phyloP scores from a whole-genome alignment of 1,139 yeast species.

The Candida frijolesensis region DNA sequence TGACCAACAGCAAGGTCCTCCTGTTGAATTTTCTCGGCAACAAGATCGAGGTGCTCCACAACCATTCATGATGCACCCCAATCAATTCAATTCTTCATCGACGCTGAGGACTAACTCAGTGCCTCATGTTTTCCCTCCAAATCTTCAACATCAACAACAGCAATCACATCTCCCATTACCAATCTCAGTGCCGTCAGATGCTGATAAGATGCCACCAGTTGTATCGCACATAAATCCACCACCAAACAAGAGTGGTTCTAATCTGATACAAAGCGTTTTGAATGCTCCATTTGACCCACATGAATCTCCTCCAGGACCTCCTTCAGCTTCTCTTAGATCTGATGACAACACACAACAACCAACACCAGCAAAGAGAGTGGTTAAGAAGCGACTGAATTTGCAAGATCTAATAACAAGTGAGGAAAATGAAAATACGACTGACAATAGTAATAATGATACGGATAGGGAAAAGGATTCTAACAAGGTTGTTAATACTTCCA shows the following conservation, averaged over 20 bases:
- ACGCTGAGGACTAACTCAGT: background rate
- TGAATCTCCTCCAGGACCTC: too few species aligned
- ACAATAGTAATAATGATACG: slow-evolving; percentile 1
- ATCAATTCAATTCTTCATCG: background rate
- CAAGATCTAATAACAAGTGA: background rate
- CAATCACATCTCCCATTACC: background rate
- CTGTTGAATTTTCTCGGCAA: too few species aligned
- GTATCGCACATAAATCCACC: too few species aligned
- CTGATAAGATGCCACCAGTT: too few species aligned
- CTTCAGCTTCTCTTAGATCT: too few species aligned
- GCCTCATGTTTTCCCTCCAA: background rate
- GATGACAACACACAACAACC: background rate
- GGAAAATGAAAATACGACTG: background rate
- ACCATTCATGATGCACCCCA: background rate
- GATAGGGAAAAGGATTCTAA: background rate
- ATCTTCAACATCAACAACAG: background rate
- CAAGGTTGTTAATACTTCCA: slow-evolving; percentile 1
- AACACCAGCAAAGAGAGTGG: background rate
- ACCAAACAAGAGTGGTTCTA: too few species aligned
- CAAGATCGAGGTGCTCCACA: background rate
- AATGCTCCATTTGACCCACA: too few species aligned
- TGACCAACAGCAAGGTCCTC: background rate
- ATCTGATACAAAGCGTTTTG: too few species aligned
- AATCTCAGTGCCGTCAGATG: background rate
- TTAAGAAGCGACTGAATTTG: background rate